Conservation (phyloP, 768 basidiomycete species). For the Trametes villosa region DNA sequence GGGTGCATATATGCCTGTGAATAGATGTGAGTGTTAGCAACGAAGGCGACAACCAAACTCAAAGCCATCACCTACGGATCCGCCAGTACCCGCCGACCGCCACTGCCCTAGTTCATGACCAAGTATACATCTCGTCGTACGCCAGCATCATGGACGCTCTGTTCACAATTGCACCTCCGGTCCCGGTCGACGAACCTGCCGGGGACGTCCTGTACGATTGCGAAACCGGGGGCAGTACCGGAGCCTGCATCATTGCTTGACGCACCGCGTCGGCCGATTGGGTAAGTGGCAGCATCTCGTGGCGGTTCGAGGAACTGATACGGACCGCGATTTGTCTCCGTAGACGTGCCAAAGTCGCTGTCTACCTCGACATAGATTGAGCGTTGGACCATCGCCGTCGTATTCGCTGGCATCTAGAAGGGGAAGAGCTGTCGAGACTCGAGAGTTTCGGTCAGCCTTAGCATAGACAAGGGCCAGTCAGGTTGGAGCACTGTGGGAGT, state of each 20-base stretch:
- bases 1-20: no score
- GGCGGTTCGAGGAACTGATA: not conserved
- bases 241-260: slow-evolving; percentile 23
- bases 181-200: slow-evolving; percentile 24
- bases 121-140: not conserved
- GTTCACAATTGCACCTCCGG: slow-evolving; percentile 25
- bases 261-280: not conserved
- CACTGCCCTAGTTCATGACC: not conserved
- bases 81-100: not conserved
- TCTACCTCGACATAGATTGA: no score
- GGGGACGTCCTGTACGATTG: slow-evolving; percentile 17
- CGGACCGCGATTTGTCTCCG: no score
- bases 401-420: no score
- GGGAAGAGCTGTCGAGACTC: no score
- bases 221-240: slow-evolving; percentile 18
- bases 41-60: no score
- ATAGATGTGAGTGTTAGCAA: no score
- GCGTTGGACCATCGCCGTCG: no score
- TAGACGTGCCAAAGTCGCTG: no score
- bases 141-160: slow-evolving; percentile 25
- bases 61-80: not conserved
- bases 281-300: not conserved
- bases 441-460: no score
- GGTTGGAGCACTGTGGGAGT: no score
- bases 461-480: no score